Evolutionary conservation across 1,139 yeast genomes (phyloP).

Genomic region (Saccharomyces hybrid): DNA sequence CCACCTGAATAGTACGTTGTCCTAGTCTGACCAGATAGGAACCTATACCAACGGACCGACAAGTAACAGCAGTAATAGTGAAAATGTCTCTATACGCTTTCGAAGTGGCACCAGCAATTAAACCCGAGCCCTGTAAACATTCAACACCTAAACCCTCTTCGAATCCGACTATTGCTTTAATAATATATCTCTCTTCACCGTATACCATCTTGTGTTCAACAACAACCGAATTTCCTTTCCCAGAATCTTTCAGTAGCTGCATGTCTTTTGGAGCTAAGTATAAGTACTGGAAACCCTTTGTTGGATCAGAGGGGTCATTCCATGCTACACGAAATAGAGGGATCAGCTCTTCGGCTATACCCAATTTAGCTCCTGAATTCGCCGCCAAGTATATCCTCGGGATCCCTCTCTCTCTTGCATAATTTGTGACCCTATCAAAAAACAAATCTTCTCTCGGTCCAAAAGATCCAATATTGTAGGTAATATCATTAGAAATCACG

Average conservation of each 20-base stretch:
- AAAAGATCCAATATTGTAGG: slow-evolving; percentile 95
- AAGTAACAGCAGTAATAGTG: slow-evolving; percentile 91
- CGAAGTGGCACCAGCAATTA: slow-evolving; percentile 97
- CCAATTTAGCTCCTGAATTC: slow-evolving; percentile 97
- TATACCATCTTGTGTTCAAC: slow-evolving; percentile 41
- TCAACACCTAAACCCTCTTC: slow-evolving; percentile 98
- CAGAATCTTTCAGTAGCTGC: slow-evolving; percentile 49
- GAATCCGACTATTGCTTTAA: slow-evolving; percentile 81
- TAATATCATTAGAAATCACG: slow-evolving; percentile 91
- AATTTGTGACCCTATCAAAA: slow-evolving; percentile 86
- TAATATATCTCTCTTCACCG: slow-evolving; percentile 75
- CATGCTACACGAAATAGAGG: slow-evolving; percentile 88
- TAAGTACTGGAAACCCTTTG: slow-evolving; percentile 83
- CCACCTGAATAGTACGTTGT: slow-evolving; percentile 97
- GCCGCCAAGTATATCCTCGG: slow-evolving; percentile 95
- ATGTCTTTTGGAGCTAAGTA: slow-evolving; percentile 71
- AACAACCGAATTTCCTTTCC: slow-evolving; percentile 53
- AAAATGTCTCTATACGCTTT: slow-evolving; percentile 95
- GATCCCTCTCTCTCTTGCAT: slow-evolving; percentile 82
- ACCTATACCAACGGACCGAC: slow-evolving; percentile 99
- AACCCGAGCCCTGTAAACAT: slow-evolving; percentile 94
- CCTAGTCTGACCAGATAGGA: slow-evolving; percentile 96
- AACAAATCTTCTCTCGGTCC: slow-evolving; percentile 95
- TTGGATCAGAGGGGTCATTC: slow-evolving; percentile 68
- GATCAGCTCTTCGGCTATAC: slow-evolving; percentile 90